Percentiles rank a stretch among this genome's conserved stretches.
These are phyloP conservation scores for Datisca glomerata DNA, from an alignment of 306 rosid genomes.

Conservation along the genomic window DNA sequence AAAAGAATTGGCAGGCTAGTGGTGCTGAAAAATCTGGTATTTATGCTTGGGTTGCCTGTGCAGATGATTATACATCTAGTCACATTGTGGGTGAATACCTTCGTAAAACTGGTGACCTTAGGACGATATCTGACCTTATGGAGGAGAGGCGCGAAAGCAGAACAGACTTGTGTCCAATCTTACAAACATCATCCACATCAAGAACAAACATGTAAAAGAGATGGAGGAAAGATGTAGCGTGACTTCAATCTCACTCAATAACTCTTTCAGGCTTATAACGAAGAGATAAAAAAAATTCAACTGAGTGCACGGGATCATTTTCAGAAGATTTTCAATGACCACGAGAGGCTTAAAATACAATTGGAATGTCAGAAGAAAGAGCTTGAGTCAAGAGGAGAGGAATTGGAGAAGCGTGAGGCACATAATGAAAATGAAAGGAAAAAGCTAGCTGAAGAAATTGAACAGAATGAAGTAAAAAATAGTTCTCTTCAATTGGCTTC, in stretches of 20 bases:
- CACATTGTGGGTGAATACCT: constrained; percentile 64
- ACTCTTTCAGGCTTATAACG: constrained; percentile 52
- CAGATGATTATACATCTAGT: constrained; percentile 50
- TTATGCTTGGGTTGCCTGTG: constrained; percentile 89
- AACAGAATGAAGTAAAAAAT: constrained; percentile 52
- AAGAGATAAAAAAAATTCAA: constrained; percentile 78
- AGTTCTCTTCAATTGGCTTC: constrained; percentile 77
- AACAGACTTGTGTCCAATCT: constrained; percentile 53
- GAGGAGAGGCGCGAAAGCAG: constrained; percentile 67
- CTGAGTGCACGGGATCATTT: constrained; percentile 76
- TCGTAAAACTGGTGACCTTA: constrained; percentile 62
- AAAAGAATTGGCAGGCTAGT: constrained; percentile 47
- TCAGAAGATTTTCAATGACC: constrained; percentile 70
- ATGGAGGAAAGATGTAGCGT: constrained; percentile 52
- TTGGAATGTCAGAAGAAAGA: constrained; percentile 72
- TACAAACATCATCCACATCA: constrained; percentile 47
- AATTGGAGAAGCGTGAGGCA: constrained; percentile 83
- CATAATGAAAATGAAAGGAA: constrained; percentile 69
- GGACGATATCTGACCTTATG: constrained; percentile 57
- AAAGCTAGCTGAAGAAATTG: constrained; percentile 68
- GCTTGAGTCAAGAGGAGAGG: constrained; percentile 54
- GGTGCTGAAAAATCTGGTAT: constrained; percentile 47
- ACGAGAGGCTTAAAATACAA: constrained; percentile 63
- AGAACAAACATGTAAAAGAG: constrained; percentile 52
- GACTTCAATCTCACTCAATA: constrained; percentile 40